These are phyloP conservation scores for Paxillus ammoniavirescens DNA, from an alignment of 768 basidiomycete genomes.

Conservation along the genomic window DNA sequence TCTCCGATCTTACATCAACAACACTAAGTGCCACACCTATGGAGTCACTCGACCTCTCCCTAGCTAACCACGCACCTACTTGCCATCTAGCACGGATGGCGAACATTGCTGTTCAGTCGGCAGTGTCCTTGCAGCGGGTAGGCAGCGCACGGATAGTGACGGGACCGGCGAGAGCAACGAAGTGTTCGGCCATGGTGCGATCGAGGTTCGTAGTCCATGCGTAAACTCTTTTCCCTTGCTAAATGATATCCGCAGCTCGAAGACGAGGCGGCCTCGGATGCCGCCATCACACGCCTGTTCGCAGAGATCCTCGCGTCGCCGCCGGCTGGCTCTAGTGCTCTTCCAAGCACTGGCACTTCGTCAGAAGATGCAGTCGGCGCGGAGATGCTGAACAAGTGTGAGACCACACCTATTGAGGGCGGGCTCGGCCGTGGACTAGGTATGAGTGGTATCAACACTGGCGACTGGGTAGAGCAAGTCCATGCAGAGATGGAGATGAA, in stretches of 20 bases:
- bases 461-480: slow-evolving; percentile 28
- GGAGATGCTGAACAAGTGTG: slow-evolving; percentile 23
- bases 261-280: slow-evolving; percentile 53
- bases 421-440: slow-evolving; percentile 20
- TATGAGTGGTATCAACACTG: slow-evolving; percentile 15
- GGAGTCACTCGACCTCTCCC: slow-evolving; percentile 33
- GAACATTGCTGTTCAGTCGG: slow-evolving; percentile 56
- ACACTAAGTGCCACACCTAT: slow-evolving; percentile 19
- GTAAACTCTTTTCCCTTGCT: slow-evolving; percentile 20
- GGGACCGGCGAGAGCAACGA: slow-evolving; percentile 18
- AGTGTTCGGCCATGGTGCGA: slow-evolving; percentile 14
- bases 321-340: slow-evolving; percentile 30
- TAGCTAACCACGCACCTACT: slow-evolving; percentile 59
- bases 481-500: slow-evolving; percentile 56
- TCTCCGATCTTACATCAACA: slow-evolving; percentile 36
- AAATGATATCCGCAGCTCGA: slow-evolving; percentile 31
- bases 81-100: slow-evolving; percentile 99
- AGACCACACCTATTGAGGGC: slow-evolving; percentile 5
- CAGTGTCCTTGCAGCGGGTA: slow-evolving; percentile 95
- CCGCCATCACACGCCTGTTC: slow-evolving; percentile 31
- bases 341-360: slow-evolving; percentile 31
- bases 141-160: slow-evolving; percentile 39
- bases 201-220: slow-evolving; percentile 35
- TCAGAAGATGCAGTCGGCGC: slow-evolving; percentile 28
- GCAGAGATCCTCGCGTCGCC: slow-evolving; percentile 36